Base-by-base conservation (phyloP, 139 green algal species). In the Coelastrella sp. region DNA sequence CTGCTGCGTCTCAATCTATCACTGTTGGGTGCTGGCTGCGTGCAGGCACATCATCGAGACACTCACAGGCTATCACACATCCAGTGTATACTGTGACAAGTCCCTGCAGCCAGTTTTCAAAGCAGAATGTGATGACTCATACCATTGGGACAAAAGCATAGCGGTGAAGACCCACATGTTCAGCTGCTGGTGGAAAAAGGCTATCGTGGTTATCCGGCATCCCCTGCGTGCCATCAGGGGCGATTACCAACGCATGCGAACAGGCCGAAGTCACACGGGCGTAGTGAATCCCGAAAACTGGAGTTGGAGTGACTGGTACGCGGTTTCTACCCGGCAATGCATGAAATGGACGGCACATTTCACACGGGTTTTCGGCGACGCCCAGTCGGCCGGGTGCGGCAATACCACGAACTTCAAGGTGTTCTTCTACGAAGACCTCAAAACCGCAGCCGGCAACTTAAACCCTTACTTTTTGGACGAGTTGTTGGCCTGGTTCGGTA, bases 1-100 rank as follows among this genome's bases (percentile, higher is more conserved):
- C 32, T 47, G 32, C 32, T 47, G 32, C 32, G 32, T 47, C 32
- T 47, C 32, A 47, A 47, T 47, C 32, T 47, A 1, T 2, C 32
- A 47, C 32, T 47, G 64, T 13, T 5, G 3, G 64, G 13, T 20
- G 2, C 64, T 71, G 64, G 11, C 13, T 14, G 4, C 13, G 11
- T 76, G 68, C 68, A 76, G 68, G 68, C 79, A 85, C 79, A 85
- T 85, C 79, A 85, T 85, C 17, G 79, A 85, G 57, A 85, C 79
- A 19, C 57, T 85, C 7, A 85, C 79, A 22, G 79, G 79, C 57
- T 85, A 85, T 32, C 79, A 85, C 17, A 85, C 79, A 23, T 85
- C 79, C 79, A 85, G 79, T 17, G 79, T 85, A 14, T 85, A 85
- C 20, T 85, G 79, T 64, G 79, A 85, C 47, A 68, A 71, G 56